Conservation (phyloP, 495 filamentous ascomycete genomes). For the Xylaria sp. region DNA sequence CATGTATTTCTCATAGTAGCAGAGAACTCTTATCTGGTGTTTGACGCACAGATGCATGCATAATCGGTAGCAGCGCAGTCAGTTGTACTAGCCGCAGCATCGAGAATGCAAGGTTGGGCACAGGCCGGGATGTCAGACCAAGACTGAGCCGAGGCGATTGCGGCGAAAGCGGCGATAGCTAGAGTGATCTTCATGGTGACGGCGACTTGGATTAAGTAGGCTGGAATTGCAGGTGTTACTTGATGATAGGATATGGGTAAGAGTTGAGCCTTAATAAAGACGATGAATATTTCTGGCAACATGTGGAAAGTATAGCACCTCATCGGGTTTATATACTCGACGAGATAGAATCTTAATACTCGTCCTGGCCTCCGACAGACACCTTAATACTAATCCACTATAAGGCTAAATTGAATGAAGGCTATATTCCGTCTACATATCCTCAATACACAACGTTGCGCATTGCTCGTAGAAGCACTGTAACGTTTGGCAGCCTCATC, state of each 20-base stretch:
- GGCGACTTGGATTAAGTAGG: background rate
- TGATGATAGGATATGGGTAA: background rate
- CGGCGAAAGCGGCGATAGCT: background rate
- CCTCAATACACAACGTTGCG: background rate
- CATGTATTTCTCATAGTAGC: background rate
- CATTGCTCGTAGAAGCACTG: background rate
- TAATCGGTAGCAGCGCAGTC: background rate
- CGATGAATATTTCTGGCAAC: background rate
- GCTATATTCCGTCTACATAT: background rate
- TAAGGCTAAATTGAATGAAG: background rate
- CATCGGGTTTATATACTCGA: constrained; percentile 2
- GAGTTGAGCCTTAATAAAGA: background rate
- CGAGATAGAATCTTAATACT: background rate
- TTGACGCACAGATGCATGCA: background rate
- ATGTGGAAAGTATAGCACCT: background rate
- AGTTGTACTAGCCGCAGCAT: background rate
- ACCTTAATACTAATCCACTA: background rate
- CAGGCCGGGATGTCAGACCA: constrained; percentile 15
- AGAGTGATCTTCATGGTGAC: background rate
- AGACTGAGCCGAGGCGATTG: background rate
- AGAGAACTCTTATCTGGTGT: background rate
- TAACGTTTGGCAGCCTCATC: background rate
- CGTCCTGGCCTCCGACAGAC: background rate
- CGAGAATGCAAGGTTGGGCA: constrained; percentile 10
- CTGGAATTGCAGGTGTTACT: background rate